Percentiles rank a stretch among this genome's conserved stretches.
phyloP scores from a whole-genome alignment of 164 flowering plant genomes.

The Kingdonia uniflora region DNA sequence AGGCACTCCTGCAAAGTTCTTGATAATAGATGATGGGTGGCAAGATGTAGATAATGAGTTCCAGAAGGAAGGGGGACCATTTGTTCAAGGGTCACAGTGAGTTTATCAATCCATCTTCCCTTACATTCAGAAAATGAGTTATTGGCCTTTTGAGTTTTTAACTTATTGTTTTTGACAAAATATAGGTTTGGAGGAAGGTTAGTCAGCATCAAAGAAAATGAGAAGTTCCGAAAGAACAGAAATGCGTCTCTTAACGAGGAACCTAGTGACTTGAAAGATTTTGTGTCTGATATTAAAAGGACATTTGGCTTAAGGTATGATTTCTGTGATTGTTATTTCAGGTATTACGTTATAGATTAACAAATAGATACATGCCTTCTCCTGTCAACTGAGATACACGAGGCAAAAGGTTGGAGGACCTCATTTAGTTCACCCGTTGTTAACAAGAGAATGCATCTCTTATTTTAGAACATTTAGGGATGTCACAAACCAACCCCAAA shows the following conservation, averaged over 20 bases:
- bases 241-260: slow-evolving; percentile 19
- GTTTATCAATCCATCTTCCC: slow-evolving; percentile 10
- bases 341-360: too few relatives aligned
- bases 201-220: slow-evolving; percentile 38
- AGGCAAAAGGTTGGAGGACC: too few relatives aligned
- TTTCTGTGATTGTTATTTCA: slow-evolving; percentile 10
- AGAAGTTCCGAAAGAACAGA: slow-evolving; percentile 27
- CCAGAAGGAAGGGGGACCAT: slow-evolving; percentile 47
- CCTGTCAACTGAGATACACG: too few relatives aligned
- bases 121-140: neutral
- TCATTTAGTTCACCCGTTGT: too few relatives aligned
- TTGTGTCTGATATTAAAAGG: slow-evolving; percentile 32
- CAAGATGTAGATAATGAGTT: slow-evolving; percentile 49
- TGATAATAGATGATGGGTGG: slow-evolving; percentile 71
- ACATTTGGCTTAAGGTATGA: slow-evolving; percentile 45
- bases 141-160: neutral
- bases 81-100: slow-evolving; percentile 49
- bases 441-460: too few relatives aligned
- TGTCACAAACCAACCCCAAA: too few relatives aligned
- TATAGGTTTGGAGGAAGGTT: slow-evolving; percentile 52
- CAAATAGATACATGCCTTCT: too few relatives aligned
- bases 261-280: slow-evolving; percentile 31
- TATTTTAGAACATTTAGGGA: too few relatives aligned
- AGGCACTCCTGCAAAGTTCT: slow-evolving; percentile 50
- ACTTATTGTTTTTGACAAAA: slow-evolving; percentile 3